Conservation (phyloP, 345 rosid genomes). For the Cardamine resedifolia region DNA sequence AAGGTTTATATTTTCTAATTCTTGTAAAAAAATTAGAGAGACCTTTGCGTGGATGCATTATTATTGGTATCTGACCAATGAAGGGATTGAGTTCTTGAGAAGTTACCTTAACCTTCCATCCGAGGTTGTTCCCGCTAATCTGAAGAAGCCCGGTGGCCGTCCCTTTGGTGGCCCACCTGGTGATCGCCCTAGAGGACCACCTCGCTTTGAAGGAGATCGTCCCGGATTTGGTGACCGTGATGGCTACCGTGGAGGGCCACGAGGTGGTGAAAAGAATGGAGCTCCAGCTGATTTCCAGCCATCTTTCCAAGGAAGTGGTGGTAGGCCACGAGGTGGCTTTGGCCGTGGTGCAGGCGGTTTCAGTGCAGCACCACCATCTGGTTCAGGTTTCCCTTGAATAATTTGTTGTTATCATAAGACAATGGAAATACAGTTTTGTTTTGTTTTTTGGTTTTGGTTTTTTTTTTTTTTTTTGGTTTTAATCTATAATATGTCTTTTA, state of each 20-base stretch:
- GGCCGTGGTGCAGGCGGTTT: constrained; percentile 73
- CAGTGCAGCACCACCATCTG: constrained; percentile 48
- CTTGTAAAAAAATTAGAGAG: constrained; percentile 32
- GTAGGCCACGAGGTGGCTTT: constrained; percentile 68
- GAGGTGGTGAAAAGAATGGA: constrained; percentile 89
- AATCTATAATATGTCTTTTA: too few relatives aligned
- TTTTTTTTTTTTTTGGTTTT: too few relatives aligned
- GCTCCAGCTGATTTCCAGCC: constrained; percentile 95
- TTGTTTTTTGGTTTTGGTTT: neutral
- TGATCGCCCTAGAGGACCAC: constrained; percentile 72
- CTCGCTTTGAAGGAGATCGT: constrained; percentile 88
- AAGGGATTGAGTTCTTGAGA: constrained; percentile 70
- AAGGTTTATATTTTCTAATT: too few relatives aligned
- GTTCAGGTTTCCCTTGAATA: constrained; percentile 51
- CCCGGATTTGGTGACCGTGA: constrained; percentile 81
- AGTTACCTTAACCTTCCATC: constrained; percentile 70
- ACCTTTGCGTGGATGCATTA: constrained; percentile 77
- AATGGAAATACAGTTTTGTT: constrained; percentile 15
- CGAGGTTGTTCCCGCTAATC: constrained; percentile 69
- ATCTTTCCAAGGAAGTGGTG: constrained; percentile 69
- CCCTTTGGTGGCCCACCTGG: constrained; percentile 67
- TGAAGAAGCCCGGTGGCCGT: constrained; percentile 52
- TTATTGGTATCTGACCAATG: constrained; percentile 65
- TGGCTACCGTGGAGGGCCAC: constrained; percentile 88
- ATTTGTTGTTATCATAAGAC: neutral